Conservation (phyloP, 352 stramenopile genomes). For the Pythium rishiriense region DNA sequence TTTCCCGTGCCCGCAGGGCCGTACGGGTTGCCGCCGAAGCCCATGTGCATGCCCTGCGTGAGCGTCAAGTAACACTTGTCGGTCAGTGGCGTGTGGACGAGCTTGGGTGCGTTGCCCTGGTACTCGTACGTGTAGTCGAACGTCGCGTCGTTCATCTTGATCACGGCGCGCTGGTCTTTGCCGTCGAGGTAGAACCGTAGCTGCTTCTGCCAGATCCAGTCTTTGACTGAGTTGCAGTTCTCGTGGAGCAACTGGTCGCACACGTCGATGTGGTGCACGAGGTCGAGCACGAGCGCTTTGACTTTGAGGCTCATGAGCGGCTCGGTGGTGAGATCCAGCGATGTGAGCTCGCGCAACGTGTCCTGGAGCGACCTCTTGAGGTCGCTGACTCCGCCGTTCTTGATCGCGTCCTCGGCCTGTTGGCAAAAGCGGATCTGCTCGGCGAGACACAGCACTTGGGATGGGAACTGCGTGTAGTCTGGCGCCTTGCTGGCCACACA, state of each 20-base stretch:
- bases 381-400: conserved; percentile 58
- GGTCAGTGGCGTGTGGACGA: conserved; percentile 90
- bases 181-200: conserved; percentile 77
- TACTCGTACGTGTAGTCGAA: conserved; percentile 92
- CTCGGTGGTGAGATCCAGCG: conserved; percentile 85
- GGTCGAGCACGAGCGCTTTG: conserved; percentile 93
- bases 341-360: conserved; percentile 71
- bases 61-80: conserved; percentile 91
- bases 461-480: conserved; percentile 90
- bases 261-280: conserved; percentile 96
- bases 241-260: conserved; percentile 84
- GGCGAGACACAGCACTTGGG: conserved; percentile 90
- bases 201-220: conserved; percentile 91
- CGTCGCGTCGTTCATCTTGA: conserved; percentile 54
- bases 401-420: conserved; percentile 85
- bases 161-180: conserved; percentile 32
- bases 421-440: conserved; percentile 93
- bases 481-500: conserved; percentile 77
- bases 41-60: conserved; percentile 84
- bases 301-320: conserved; percentile 92
- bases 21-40: conserved; percentile 88
- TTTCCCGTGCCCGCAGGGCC: conserved; percentile 91
- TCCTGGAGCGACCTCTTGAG: conserved; percentile 67
- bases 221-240: conserved; percentile 50
- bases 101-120: conserved; percentile 85